Evolutionary conservation across 495 filamentous ascomycete genomes (phyloP), one percentile per base, ranked within the genome.

Genomic region (Penicillium soppii): DNA sequence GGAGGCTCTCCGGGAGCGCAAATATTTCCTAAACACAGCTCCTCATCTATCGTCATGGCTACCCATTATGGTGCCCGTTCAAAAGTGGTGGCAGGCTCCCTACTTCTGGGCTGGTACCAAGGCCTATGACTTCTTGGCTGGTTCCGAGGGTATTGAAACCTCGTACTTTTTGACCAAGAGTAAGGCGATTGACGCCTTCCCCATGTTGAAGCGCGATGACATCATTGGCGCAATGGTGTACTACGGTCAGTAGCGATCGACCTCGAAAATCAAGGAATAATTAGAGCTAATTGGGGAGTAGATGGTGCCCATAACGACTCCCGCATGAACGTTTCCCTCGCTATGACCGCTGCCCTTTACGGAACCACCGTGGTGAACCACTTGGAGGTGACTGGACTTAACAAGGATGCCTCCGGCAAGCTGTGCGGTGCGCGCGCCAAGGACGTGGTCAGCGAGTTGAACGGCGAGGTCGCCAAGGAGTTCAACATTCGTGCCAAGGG

Each of bases 51-150:
- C 90, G 23, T 84, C 77, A 72, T 97, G 92, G 90, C 78, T 98
- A 30, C 94, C 94, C 15, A 98, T 98, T 56, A 98, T 98, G 94
- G 82, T 98, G 51, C 94, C 94, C 1, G 76, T 97, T 36, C 85
- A 96, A 65, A 88, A 89, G 58, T 97, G 91, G 94, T 97, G 91
- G 90, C 92, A 97, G 69, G 89, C 86, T 22, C 94, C 94, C 9
- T 98, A 97, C 70, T 98, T 95, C 73, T 97, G 92, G 92, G 87
- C 82, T 5, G 94, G 94, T 46, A 96, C 92, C 39, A 98, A 98
- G 71, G 82, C 83, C 46, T 98, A 98, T 71, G 94, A 97, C 75
- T 83, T 94, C 57, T 77, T 97, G 47, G 94, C 94, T 61, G 94
- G 94, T 13, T 88, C 89, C 33, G 94, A 98, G 72, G 95, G 92